Evolutionary conservation across 1,139 yeast species (phyloP), one percentile per base, ranked within the genome.

Genomic region (Sugiyamaella xylanicola): DNA sequence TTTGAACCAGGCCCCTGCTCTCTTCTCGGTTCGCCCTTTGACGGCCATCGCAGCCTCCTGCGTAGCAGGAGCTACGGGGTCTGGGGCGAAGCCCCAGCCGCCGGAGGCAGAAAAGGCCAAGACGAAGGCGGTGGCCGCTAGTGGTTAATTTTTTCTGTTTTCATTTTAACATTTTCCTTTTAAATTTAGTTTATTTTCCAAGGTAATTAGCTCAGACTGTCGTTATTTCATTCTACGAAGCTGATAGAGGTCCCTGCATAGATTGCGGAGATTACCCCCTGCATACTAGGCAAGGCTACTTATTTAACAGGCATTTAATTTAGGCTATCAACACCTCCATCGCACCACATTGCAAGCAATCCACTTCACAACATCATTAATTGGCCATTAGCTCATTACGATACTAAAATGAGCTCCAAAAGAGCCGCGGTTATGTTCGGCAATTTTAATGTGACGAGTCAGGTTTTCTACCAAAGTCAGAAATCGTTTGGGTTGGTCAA

Each of bases 401-500:
- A 25, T 25, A 2, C 15, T 9, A 41, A 13, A 41, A 43, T 50
- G 53, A 25, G 47, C 16, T 32, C 48, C n/a, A 51, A 45, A 35
- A 13, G 44, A 29, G 48, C 21, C 3, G 57, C 54, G 46, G 57
- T 69, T 25, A 62, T 61, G 56, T 71, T 71, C 54, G 72, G 70
- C 20, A 59, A 60, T 29, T 84, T 77, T 65, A 70, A 78, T 2
- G 93, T 87, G 37, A 82, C 80, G 51, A 72, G 75, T n/a, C 93
- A 87, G 67, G 90, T 86, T 35, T 65, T 65, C 46, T 68, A 67
- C 54, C 59, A 58, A 37, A 66, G 74, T 25, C 46, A 57, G 25
- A 55, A 60, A 44, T 79, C 93, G 0, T 93, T 77, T 73, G 97
- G 95, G 0, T 72, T 93, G 47, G 98, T 93, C 41, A 93, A 93